These are phyloP conservation scores for Isatis tinctoria DNA, from an alignment of 345 rosid genomes.

Conservation along the genomic window DNA sequence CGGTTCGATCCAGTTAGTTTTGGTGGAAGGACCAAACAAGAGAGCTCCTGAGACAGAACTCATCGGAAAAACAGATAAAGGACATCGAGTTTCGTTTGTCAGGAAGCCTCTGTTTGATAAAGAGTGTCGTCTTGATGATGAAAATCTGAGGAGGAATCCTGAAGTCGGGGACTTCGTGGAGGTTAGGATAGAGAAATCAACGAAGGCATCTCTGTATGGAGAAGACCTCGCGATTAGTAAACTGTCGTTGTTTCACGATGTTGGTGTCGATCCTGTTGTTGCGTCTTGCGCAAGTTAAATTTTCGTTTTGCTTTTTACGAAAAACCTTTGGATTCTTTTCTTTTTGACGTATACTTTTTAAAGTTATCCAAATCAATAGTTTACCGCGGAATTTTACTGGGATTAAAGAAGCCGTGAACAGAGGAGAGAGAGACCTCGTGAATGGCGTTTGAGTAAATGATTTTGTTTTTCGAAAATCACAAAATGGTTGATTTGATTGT, in stretches of 20 bases:
- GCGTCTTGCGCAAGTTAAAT: constrained; percentile 44
- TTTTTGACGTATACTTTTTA: not conserved
- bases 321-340: not conserved
- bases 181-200: constrained; percentile 57
- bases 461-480: not conserved
- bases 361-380: not conserved
- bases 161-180: constrained; percentile 72
- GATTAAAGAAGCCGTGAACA: too few species aligned
- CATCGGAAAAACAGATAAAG: constrained; percentile 83
- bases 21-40: constrained; percentile 90
- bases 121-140: constrained; percentile 16
- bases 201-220: constrained; percentile 72
- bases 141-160: constrained; percentile 41
- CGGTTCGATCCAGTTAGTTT: constrained; percentile 62
- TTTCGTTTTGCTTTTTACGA: not conserved
- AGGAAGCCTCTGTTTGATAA: constrained; percentile 43
- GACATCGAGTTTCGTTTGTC: constrained; percentile 65
- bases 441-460: constrained; percentile 4
- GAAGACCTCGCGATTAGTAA: constrained; percentile 74
- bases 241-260: constrained; percentile 50
- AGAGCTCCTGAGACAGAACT: constrained; percentile 88
- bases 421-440: too few species aligned
- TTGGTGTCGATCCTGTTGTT: constrained; percentile 35
- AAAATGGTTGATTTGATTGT: constrained; percentile 19
- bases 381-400: not conserved